Evolutionary conservation across 352 stramenopile species (phyloP).

Genomic region (Phytopythium boreale): DNA sequence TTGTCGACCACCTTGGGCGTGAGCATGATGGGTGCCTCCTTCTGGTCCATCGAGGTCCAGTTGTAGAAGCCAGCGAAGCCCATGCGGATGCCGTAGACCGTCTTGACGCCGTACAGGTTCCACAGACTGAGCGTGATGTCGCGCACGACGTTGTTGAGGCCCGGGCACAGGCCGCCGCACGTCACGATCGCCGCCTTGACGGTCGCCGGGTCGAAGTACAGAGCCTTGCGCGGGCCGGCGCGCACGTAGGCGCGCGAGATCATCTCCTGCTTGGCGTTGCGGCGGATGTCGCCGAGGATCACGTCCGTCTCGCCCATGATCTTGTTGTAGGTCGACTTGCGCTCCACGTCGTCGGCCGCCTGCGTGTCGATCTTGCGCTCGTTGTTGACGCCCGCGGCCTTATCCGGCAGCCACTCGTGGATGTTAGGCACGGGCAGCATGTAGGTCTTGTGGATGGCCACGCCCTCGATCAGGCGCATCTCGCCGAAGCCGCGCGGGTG

Average conservation of each 20-base stretch:
- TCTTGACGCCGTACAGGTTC: slow-evolving; percentile 82
- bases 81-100: slow-evolving; percentile 84
- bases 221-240: slow-evolving; percentile 56
- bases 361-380: slow-evolving; percentile 79
- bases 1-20: slow-evolving; percentile 63
- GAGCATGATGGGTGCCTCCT: slow-evolving; percentile 76
- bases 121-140: slow-evolving; percentile 94
- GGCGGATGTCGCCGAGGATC: slow-evolving; percentile 80
- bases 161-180: slow-evolving; percentile 93
- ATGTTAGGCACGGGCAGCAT: slow-evolving; percentile 75
- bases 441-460: slow-evolving; percentile 62
- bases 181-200: slow-evolving; percentile 92
- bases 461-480: slow-evolving; percentile 69
- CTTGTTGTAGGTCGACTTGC: slow-evolving; percentile 85
- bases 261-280: slow-evolving; percentile 58
- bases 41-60: slow-evolving; percentile 75
- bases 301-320: slow-evolving; percentile 82
- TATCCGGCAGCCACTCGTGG: slow-evolving; percentile 59
- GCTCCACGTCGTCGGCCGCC: slow-evolving; percentile 46
- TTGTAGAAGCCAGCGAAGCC: slow-evolving; percentile 82
- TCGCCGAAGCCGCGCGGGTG: slow-evolving; percentile 81
- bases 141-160: slow-evolving; percentile 98
- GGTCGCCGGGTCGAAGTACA: slow-evolving; percentile 76
- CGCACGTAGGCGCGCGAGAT: slow-evolving; percentile 78
- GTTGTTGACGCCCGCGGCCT: slow-evolving; percentile 53